Evolutionary conservation across 352 stramenopile genomes (phyloP).

Genomic region (Blastocystis sp.): DNA sequence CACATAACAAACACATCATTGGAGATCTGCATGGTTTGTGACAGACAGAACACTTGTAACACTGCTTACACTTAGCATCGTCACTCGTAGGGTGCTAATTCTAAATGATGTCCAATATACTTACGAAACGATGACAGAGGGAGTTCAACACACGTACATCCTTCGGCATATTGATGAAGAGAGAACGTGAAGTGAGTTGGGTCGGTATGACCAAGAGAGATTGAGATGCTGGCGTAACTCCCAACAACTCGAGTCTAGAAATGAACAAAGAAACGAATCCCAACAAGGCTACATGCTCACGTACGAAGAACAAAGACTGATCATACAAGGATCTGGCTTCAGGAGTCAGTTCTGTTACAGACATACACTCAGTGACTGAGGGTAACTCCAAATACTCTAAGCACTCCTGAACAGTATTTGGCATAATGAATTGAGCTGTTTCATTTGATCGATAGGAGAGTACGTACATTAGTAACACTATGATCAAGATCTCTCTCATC

Average conservation of each 20-base stretch:
- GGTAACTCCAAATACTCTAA: conserved; percentile 16
- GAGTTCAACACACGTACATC: conserved; percentile 27
- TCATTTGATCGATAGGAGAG: background rate
- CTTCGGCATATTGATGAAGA: background rate
- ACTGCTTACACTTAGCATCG: background rate
- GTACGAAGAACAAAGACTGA: background rate
- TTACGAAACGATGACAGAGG: conserved; percentile 42
- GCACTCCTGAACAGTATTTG: background rate
- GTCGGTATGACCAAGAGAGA: background rate
- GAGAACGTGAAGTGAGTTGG: background rate
- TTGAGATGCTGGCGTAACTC: background rate
- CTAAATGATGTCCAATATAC: background rate
- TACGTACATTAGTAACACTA: conserved; percentile 25
- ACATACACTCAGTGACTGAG: background rate
- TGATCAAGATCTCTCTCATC: background rate
- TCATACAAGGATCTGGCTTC: background rate
- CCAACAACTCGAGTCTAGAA: background rate
- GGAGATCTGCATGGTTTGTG: background rate
- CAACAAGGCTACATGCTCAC: background rate
- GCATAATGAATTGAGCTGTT: background rate
- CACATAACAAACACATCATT: conserved; percentile 45
- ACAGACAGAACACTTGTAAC: background rate
- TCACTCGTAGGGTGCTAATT: background rate
- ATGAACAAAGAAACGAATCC: background rate
- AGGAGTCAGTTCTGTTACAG: background rate